Base-by-base conservation (phyloP, 306 rosid genomes). In the Medicago lupulina region DNA sequence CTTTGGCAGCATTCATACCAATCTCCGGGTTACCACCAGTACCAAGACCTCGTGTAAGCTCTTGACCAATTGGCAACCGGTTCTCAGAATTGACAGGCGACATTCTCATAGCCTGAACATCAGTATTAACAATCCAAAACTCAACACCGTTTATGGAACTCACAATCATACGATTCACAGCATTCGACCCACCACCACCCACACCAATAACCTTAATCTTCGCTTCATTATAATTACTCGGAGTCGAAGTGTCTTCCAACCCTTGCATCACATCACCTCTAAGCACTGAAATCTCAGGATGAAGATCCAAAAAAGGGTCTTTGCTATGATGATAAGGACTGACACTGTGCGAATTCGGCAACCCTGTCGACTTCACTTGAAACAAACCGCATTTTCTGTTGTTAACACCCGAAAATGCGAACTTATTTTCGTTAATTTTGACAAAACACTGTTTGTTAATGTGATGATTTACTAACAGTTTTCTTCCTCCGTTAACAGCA, bases 1-100 rank as follows among this genome's bases (percentile, higher is more conserved):
- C 99, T 73, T 95, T 86, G 39, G 99, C 99, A 80, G 99, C 99
- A 87, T 86, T 95, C 99, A 95, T 95, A 66, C 99, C 99, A 80
- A 95, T 89, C 70, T 95, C 99, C 2, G 99, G 99, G 83, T 92
- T 92, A 43, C 99, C 99, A 81, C 99, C 99, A 1, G 99, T 97
- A 17, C 99, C 99, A 71, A 95, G 99, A 70, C 99, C 99, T 77
- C 99, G 83, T 0, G 99, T 95, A 80, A 95, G 97, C 91, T 92
- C 99, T 74, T 85, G 92, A 79, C 99, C 99, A 18, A 95, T 95
- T 70, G 90, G 99, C 69, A 95, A 84, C 47, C 97, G 88, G 68
- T 95, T 89, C 68, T 85, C 93, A 46, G 92, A 86, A 74, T 72
- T 38, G 5, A 92, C 97, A 19, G 99, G 97, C 0, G 99, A 95